These are phyloP conservation scores for Schizochytrium sp. DNA, from an alignment of 108 stramenopile species.

Conservation along the genomic window DNA sequence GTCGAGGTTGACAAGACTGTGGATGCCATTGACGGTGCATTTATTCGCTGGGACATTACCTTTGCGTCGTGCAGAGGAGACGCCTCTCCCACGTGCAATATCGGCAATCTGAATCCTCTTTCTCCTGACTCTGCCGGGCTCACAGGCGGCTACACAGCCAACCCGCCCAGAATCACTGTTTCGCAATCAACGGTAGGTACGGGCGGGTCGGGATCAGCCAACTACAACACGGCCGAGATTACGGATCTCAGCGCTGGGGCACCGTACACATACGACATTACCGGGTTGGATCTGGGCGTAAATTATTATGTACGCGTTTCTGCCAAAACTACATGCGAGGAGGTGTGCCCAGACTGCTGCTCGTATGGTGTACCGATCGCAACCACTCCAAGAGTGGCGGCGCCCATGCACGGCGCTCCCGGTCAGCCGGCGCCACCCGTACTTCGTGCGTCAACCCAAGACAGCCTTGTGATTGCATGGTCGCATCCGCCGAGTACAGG, in stretches of 20 bases:
- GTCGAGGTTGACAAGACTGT: conserved; percentile 52
- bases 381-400: conserved; percentile 39
- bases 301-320: conserved; percentile 61
- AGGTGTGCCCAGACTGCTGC: background rate
- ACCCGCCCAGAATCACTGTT: conserved; percentile 6
- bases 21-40: conserved; percentile 24
- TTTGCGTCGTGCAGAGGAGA: conserved; percentile 49
- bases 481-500: conserved; percentile 57
- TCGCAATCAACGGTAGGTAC: conserved; percentile 39
- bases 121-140: conserved; percentile 30
- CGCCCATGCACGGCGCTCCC: conserved; percentile 40
- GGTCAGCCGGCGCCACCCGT: conserved; percentile 58
- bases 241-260: conserved; percentile 41
- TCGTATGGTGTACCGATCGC: background rate
- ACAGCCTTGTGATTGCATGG: conserved; percentile 66
- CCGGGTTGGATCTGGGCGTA: conserved; percentile 44
- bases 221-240: conserved; percentile 30
- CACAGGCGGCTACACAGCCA: conserved; percentile 37
- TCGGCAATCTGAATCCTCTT: conserved; percentile 52
- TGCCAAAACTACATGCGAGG: conserved; percentile 24
- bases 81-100: conserved; percentile 59
- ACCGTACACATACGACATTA: conserved; percentile 48
- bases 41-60: conserved; percentile 64
- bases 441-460: conserved; percentile 48
- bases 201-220: conserved; percentile 49